Conservation (phyloP, 352 stramenopile species). For the Globisporangium nagaii region DNA sequence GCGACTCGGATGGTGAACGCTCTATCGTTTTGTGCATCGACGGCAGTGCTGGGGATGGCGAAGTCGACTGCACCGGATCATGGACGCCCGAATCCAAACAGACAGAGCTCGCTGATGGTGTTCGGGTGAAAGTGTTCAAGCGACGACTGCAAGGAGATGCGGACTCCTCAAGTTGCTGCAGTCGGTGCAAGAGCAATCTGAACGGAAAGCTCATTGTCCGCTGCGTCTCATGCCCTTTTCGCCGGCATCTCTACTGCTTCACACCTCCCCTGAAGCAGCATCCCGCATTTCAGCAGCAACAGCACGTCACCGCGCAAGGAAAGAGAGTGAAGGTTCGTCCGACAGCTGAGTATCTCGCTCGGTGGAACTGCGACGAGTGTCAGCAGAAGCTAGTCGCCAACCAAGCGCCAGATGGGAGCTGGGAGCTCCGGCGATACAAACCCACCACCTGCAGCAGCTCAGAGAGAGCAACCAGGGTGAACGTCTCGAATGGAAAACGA, state of each 20-base stretch:
- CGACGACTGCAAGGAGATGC: neutral
- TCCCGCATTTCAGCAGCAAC: conserved; percentile 24
- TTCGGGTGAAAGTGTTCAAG: neutral
- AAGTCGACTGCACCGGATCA: neutral
- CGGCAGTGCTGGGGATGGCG: too few species aligned
- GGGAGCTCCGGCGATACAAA: too few species aligned
- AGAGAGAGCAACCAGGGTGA: neutral
- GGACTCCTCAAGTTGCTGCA: conserved; percentile 15
- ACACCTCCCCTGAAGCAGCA: conserved; percentile 56
- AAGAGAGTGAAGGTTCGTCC: conserved; percentile 5
- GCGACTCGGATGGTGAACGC: neutral
- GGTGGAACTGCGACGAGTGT: conserved; percentile 25
- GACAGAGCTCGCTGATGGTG: neutral
- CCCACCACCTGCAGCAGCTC: neutral
- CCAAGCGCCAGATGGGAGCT: neutral
- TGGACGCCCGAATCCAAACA: too few species aligned
- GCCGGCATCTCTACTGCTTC: conserved; percentile 68
- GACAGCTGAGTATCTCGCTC: conserved; percentile 6
- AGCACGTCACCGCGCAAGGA: conserved; percentile 1
- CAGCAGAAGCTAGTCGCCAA: neutral
- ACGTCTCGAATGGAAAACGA: neutral
- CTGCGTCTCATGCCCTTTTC: conserved; percentile 43
- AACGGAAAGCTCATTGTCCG: conserved; percentile 58
- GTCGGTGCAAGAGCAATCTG: conserved; percentile 55
- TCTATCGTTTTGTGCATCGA: neutral